Percentiles rank a stretch among this genome's conserved stretches.
These are phyloP conservation scores for Syzygium grande DNA, from an alignment of 345 rosid genomes.

Conservation along the genomic window DNA sequence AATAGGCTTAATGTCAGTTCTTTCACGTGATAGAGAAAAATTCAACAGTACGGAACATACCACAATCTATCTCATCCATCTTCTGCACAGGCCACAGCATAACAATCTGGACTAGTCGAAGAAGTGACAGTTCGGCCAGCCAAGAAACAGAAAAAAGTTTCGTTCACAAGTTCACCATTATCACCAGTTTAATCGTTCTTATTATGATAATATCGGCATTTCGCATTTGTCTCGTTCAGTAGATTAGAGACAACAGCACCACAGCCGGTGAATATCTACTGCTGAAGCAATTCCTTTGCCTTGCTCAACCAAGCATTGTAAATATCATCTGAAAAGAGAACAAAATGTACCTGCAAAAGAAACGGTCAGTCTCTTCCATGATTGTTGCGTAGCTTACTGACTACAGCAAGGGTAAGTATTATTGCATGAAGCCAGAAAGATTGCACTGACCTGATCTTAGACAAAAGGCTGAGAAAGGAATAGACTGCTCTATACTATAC, in stretches of 20 bases:
- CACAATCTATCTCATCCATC: neutral
- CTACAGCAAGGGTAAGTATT: neutral
- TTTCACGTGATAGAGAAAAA: neutral
- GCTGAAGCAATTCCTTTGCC: slow-evolving; percentile 49
- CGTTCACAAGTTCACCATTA: neutral
- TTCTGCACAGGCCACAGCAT: neutral
- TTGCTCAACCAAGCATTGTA: slow-evolving; percentile 53
- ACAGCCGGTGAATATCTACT: slow-evolving; percentile 1
- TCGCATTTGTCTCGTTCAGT: neutral
- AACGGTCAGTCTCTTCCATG: neutral
- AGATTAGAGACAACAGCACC: neutral
- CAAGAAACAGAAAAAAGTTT: neutral
- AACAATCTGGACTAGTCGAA: neutral
- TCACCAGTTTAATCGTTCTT: neutral
- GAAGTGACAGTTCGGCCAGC: neutral
- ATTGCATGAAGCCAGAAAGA: neutral
- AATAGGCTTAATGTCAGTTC: neutral
- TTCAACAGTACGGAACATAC: neutral
- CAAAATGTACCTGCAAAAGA: slow-evolving; percentile 65
- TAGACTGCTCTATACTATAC: neutral
- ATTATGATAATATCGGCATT: neutral
- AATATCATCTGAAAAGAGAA: slow-evolving; percentile 51
- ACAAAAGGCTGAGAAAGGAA: neutral
- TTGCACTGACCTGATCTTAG: neutral
- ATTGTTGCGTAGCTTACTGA: neutral